phyloP scores from a whole-genome alignment of 2,329 filamentous ascomycete species.

The Penicillium oxalicum region DNA sequence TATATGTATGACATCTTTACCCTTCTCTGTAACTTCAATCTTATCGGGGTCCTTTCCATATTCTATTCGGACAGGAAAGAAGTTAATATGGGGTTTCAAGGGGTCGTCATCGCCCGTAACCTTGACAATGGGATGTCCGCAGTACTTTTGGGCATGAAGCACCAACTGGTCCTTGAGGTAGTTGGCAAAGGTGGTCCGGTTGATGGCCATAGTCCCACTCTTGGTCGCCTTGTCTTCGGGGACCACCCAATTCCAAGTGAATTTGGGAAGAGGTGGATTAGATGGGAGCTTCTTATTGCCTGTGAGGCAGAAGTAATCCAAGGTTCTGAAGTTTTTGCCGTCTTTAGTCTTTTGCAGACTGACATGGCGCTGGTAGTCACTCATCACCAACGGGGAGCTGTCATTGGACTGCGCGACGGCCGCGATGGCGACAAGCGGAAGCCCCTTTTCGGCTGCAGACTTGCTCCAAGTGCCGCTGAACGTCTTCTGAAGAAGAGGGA shows the following conservation, averaged over 20 bases:
- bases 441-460: background rate
- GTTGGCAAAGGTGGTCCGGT: background rate
- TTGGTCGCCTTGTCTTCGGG: background rate
- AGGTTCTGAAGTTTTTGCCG: background rate
- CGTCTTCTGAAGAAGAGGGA: background rate
- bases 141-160: background rate
- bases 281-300: background rate
- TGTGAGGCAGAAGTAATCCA: background rate
- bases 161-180: background rate
- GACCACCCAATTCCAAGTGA: background rate
- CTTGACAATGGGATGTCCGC: background rate
- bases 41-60: background rate
- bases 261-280: background rate
- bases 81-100: background rate
- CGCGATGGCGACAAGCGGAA: background rate
- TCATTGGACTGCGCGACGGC: background rate
- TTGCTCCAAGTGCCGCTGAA: background rate
- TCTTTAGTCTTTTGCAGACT: background rate
- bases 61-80: too few species aligned
- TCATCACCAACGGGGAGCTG: background rate
- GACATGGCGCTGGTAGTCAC: background rate
- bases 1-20: background rate
- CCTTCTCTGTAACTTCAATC: background rate
- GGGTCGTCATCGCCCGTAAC: background rate
- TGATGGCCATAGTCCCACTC: background rate